Percentiles rank a stretch among this genome's conserved stretches.
phyloP scores from a whole-genome alignment of 2,329 filamentous ascomycete species.

The Phoma herbarum region DNA sequence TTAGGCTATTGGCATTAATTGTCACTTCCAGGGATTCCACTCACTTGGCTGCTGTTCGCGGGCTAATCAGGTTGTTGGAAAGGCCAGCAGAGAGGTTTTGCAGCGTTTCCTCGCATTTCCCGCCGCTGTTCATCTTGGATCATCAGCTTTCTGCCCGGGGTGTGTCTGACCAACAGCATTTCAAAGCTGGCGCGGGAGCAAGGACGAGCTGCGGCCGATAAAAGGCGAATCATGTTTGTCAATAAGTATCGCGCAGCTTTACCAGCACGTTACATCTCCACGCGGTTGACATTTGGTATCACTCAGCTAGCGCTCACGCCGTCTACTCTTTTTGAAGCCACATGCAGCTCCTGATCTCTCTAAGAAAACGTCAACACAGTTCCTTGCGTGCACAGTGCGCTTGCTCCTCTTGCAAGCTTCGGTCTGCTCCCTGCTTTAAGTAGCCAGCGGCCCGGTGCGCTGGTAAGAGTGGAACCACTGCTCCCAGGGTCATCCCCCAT shows the following conservation, averaged over 20 bases:
- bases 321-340: conserved; percentile 43
- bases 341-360: conserved; percentile 35
- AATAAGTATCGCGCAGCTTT: conserved; percentile 18
- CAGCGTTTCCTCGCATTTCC: conserved; percentile 34
- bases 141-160: conserved; percentile 32
- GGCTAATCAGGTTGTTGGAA: conserved; percentile 32
- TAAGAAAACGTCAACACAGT: conserved; percentile 39
- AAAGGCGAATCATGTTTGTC: conserved; percentile 36
- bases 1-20: conserved; percentile 39
- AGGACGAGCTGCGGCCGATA: conserved; percentile 30
- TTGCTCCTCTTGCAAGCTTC: conserved; percentile 36
- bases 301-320: conserved; percentile 44
- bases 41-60: conserved; percentile 33
- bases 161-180: conserved; percentile 39
- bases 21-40: conserved; percentile 24
- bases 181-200: conserved; percentile 25
- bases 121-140: conserved; percentile 39
- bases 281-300: conserved; percentile 39
- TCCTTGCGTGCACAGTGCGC: conserved; percentile 40
- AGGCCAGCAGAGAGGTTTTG: conserved; percentile 35
- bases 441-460: conserved; percentile 42
- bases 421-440: conserved; percentile 44
- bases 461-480: conserved; percentile 38
- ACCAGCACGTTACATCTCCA: conserved; percentile 38
- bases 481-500: conserved; percentile 43